Evolutionary conservation across 1,284 basidiomycete species (phyloP).

Genomic region (Ustilago vetiveriae): DNA sequence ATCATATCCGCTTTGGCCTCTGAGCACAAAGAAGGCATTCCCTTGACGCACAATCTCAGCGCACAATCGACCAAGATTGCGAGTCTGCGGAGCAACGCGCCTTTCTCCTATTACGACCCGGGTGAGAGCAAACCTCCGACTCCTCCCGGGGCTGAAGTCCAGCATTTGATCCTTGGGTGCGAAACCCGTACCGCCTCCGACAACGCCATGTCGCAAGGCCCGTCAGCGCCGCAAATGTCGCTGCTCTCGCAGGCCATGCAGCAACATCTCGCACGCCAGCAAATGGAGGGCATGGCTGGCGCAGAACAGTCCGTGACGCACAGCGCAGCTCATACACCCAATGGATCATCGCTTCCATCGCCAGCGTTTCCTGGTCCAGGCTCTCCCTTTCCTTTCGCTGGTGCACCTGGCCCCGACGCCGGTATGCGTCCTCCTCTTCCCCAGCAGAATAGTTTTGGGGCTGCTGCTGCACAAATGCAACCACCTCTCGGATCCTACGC

Average conservation of each 20-base stretch:
- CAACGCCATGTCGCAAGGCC: slow-evolving; percentile 38
- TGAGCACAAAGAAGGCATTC: background rate
- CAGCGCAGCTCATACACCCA: slow-evolving; percentile 28
- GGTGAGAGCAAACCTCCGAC: slow-evolving; percentile 35
- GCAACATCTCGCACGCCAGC: slow-evolving; percentile 47
- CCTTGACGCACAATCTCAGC: background rate
- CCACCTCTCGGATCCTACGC: slow-evolving; percentile 15
- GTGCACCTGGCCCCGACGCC: slow-evolving; percentile 8
- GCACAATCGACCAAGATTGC: background rate
- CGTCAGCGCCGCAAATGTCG: slow-evolving; percentile 39
- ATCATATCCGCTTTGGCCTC: background rate
- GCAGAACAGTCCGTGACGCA: slow-evolving; percentile 5
- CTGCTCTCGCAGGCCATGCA: slow-evolving; percentile 51
- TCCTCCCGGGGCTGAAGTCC: slow-evolving; percentile 24
- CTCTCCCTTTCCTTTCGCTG: slow-evolving; percentile 21
- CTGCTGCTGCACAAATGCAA: slow-evolving; percentile 19
- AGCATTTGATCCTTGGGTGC: slow-evolving; percentile 1
- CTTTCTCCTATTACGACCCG: slow-evolving; percentile 36
- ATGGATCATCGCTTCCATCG: slow-evolving; percentile 35
- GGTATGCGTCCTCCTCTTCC: slow-evolving; percentile 12
- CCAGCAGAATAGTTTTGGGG: slow-evolving; percentile 29
- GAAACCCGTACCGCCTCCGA: slow-evolving; percentile 5
- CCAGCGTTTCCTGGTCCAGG: slow-evolving; percentile 24
- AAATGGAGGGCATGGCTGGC: slow-evolving; percentile 16
- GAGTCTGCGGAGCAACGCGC: slow-evolving; percentile 7